Conservation (phyloP, 176 grass and related monocot genomes). For the Phragmites australis region DNA sequence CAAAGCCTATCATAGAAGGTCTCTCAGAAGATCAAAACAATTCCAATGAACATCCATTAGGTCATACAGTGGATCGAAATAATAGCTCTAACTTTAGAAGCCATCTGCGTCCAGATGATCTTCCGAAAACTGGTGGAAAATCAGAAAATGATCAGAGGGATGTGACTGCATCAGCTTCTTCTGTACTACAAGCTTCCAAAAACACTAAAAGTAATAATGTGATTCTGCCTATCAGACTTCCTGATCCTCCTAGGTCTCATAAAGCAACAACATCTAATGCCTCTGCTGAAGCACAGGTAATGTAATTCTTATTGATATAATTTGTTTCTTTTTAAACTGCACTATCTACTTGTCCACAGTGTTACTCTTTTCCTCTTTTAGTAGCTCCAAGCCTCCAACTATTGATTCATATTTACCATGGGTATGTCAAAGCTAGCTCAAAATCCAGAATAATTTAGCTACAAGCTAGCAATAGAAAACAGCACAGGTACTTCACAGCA, state of each 20-base stretch:
- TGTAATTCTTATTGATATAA: slow-evolving; percentile 11
- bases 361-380: not conserved
- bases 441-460: not conserved
- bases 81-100: slow-evolving; percentile 10
- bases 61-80: slow-evolving; percentile 29
- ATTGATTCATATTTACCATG: not conserved
- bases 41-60: slow-evolving; percentile 5
- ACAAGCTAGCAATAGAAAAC: not conserved
- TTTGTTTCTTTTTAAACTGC: not conserved
- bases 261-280: slow-evolving; percentile 22
- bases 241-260: slow-evolving; percentile 35
- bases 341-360: not conserved
- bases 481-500: not conserved
- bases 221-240: slow-evolving; percentile 42
- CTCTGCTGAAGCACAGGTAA: slow-evolving; percentile 40
- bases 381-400: not conserved
- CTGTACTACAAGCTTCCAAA: slow-evolving; percentile 28
- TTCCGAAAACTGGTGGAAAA: slow-evolving; percentile 17
- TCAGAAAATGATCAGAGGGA: slow-evolving; percentile 36
- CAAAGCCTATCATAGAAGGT: slow-evolving; percentile 18
- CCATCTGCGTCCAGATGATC: not conserved
- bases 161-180: not conserved
- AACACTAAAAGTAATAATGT: slow-evolving; percentile 3
- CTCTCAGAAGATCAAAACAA: slow-evolving; percentile 18
- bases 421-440: not conserved